A percentile compares a stretch with the other conserved stretches of the same genome.
Conservation (phyloP, 768 basidiomycete species). For the Serendipita vermifera region DNA sequence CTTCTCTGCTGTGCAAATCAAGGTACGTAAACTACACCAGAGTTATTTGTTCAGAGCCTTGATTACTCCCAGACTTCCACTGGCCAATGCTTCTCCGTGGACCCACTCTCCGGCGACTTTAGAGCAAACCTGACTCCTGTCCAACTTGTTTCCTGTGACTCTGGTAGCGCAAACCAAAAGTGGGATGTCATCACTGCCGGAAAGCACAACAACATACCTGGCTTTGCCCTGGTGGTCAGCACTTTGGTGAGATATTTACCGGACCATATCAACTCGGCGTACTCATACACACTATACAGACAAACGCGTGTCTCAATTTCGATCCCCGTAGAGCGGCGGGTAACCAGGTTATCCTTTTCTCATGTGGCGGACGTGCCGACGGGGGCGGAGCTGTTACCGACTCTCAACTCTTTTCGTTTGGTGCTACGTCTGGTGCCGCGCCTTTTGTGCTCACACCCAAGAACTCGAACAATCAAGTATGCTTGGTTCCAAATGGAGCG, state of each 20-base stretch:
- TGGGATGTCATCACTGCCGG: slow-evolving; percentile 12
- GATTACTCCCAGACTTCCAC: not conserved
- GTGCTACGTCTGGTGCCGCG: not conserved
- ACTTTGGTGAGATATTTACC: not conserved
- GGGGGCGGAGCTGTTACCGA: slow-evolving; percentile 7
- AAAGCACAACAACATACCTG: slow-evolving; percentile 9
- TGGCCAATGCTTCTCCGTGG: not conserved
- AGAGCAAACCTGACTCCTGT: not conserved
- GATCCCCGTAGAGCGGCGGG: slow-evolving; percentile 8
- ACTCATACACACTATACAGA: not conserved
- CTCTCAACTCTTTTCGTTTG: slow-evolving; percentile 13
- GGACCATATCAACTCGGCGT: not conserved
- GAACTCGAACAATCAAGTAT: not conserved
- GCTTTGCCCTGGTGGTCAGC: slow-evolving; percentile 3
- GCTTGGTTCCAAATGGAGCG: not conserved
- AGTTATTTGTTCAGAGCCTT: not conserved
- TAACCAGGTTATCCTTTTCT: slow-evolving; percentile 13
- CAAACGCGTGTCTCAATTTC: slow-evolving; percentile 12
- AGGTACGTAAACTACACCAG: not conserved
- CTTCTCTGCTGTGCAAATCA: slow-evolving; percentile 2
- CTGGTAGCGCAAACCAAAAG: not conserved
- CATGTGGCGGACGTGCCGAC: slow-evolving; percentile 12
- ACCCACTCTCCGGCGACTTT: slow-evolving; percentile 10
- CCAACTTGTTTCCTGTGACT: slow-evolving; percentile 1
- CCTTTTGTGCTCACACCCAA: not conserved